Base-by-base conservation (phyloP, 495 filamentous ascomycete genomes). In the Xylaria cubensis region DNA sequence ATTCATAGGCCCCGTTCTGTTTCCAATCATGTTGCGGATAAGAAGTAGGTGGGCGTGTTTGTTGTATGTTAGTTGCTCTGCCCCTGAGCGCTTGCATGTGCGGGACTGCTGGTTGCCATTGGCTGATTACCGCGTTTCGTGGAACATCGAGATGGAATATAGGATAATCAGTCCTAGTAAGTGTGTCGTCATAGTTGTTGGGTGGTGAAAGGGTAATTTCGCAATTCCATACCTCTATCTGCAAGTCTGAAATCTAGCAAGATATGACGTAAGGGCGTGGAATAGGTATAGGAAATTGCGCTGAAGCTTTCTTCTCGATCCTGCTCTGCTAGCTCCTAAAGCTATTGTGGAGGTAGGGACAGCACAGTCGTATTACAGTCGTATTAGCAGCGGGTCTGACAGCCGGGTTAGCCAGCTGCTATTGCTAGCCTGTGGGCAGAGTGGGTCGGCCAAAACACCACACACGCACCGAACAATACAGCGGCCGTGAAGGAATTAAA, bases 1-100 rank as follows among this genome's bases (percentile, higher is more conserved):
- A 26, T 7, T 32, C 13, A 26, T 26, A 29, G 15, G 19, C 55
- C 12, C 39, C 5, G 55, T 59, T 59, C 55, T 34, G 55, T n/a
- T 59, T 59, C 55, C 55, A 59, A 4, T 59, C 55, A 59, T 36
- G 55, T 59, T 59, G 29, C 55, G 34, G 55, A 59, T 59, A 29
- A 29, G 26, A 29, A 29, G 26, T 29, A 32, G 19, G 32, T 61
- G 56, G 29, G 24, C 10, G 32, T 56, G 56, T 39, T 39, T 61
- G 21, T 61, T 61, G 56, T 32, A 32, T 32, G 32, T 8, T 61
- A 61, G 7, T 8, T 34, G 34, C 13, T 21, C 17, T 39, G 58
- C 58, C 32, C 55, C 58, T 39, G 32, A 21, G 32, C 34, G 17
- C 58, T 36, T 39, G 58, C 58, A 39, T 36, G 58, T 61, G 34